Percentiles rank a stretch among this genome's conserved stretches.
phyloP scores from a whole-genome alignment of 306 rosid genomes.

The Dalbergia cultrata region DNA sequence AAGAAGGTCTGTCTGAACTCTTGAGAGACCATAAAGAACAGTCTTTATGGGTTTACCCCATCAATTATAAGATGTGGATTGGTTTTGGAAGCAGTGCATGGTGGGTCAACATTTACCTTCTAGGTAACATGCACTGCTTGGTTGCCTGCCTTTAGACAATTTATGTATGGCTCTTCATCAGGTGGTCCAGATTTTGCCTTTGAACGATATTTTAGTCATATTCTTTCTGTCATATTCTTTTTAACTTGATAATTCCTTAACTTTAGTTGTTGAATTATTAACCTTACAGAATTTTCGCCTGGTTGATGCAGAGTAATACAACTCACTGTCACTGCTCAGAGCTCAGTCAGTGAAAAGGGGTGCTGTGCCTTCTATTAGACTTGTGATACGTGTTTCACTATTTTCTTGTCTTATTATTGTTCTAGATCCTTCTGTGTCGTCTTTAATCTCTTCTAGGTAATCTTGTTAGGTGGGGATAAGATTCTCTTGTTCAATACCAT shows the following conservation, averaged over 20 bases:
- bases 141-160: slow-evolving; percentile 47
- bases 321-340: slow-evolving; percentile 2
- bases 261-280: slow-evolving; percentile 6
- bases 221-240: slow-evolving; percentile 31
- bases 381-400: background rate
- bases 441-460: slow-evolving; percentile 2
- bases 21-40: slow-evolving; percentile 46
- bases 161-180: slow-evolving; percentile 41
- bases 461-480: background rate
- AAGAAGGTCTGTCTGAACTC: slow-evolving; percentile 55
- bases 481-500: background rate
- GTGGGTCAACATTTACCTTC: slow-evolving; percentile 60
- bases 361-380: background rate
- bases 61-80: slow-evolving; percentile 53
- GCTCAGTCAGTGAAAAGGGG: background rate
- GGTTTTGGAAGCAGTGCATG: slow-evolving; percentile 53
- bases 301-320: slow-evolving; percentile 17
- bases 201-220: slow-evolving; percentile 43
- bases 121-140: slow-evolving; percentile 61
- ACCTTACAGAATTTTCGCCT: background rate
- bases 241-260: slow-evolving; percentile 21
- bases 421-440: background rate
- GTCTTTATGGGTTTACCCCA: slow-evolving; percentile 53
- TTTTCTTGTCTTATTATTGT: background rate
- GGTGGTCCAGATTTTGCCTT: slow-evolving; percentile 48